Evolutionary conservation across 768 basidiomycete genomes (phyloP).

Genomic region (Trametes meyenii): DNA sequence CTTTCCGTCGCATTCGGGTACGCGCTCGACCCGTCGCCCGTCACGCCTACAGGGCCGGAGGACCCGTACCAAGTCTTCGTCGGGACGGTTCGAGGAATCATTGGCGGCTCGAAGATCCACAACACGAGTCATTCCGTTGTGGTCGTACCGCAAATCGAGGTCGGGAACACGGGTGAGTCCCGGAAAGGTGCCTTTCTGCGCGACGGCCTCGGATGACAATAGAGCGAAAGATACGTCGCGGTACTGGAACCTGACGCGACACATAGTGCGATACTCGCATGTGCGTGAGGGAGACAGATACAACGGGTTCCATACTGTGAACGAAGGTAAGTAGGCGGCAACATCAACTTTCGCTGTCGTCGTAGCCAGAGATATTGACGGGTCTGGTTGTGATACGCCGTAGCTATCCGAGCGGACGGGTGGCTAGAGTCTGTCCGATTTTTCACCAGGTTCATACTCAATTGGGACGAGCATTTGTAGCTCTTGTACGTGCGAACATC

Average conservation of each 20-base stretch:
- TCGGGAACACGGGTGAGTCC: constrained; percentile 31
- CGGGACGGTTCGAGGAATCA: constrained; percentile 35
- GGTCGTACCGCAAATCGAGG: constrained; percentile 23
- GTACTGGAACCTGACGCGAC: constrained; percentile 49
- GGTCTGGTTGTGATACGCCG: neutral
- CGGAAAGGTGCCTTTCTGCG: neutral
- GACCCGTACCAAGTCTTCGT: constrained; percentile 37
- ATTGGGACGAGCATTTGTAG: constrained; percentile 54
- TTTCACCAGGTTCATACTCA: constrained; percentile 65
- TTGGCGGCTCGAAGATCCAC: constrained; percentile 14
- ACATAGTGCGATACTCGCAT: constrained; percentile 70
- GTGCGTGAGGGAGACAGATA: constrained; percentile 21
- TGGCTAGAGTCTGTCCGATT: constrained; percentile 71
- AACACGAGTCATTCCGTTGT: constrained; percentile 16
- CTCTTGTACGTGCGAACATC: too few species aligned
- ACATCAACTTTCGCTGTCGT: neutral
- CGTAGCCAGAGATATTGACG: constrained; percentile 6
- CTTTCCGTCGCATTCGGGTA: constrained; percentile 51
- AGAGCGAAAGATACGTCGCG: constrained; percentile 41
- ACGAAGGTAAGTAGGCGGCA: constrained; percentile 56
- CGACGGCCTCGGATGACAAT: neutral
- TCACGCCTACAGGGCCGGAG: constrained; percentile 44
- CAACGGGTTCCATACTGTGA: constrained; percentile 61
- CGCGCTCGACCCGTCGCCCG: constrained; percentile 67
- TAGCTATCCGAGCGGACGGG: constrained; percentile 51